These are phyloP conservation scores for Ilyonectria robusta DNA, from an alignment of 2,329 filamentous ascomycete genomes.

Conservation along the genomic window DNA sequence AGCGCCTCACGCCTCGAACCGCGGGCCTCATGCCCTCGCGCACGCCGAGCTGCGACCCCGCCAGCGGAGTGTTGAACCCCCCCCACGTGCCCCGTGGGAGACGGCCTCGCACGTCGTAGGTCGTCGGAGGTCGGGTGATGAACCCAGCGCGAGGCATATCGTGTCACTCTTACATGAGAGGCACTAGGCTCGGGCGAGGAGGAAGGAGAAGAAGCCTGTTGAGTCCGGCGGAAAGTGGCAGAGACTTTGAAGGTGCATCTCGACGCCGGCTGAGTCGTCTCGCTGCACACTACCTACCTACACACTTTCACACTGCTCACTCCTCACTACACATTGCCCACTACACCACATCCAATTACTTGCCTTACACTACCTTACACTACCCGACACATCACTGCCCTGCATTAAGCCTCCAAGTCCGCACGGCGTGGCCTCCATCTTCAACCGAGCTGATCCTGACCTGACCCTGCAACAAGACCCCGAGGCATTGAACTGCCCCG, in stretches of 20 bases:
- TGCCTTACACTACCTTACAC: constrained; percentile 19
- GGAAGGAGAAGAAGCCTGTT: constrained; percentile 25
- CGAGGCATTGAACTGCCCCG: constrained; percentile 21
- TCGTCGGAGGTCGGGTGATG: constrained; percentile 42
- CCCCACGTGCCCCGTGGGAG: constrained; percentile 46
- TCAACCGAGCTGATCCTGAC: constrained; percentile 37
- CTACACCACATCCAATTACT: constrained; percentile 24
- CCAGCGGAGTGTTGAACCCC: constrained; percentile 32
- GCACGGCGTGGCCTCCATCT: constrained; percentile 17
- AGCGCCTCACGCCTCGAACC: constrained; percentile 8
- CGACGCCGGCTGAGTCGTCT: neutral
- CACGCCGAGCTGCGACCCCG: constrained; percentile 27
- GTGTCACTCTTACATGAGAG: constrained; percentile 43
- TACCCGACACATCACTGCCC: constrained; percentile 15
- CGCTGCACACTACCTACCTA: neutral
- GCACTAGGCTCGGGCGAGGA: constrained; percentile 18
- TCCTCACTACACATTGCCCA: constrained; percentile 11
- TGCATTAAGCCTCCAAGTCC: constrained; percentile 13
- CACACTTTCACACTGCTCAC: neutral
- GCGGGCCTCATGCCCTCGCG: constrained; percentile 28
- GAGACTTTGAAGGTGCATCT: constrained; percentile 4
- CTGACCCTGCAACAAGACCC: constrained; percentile 27
- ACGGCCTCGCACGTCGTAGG: constrained; percentile 35
- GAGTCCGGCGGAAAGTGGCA: neutral
- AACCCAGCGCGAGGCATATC: constrained; percentile 37